Evolutionary conservation across 371 early-diverging fungal genomes (phyloP).

Genomic region (Saksenaea oblongispora): DNA sequence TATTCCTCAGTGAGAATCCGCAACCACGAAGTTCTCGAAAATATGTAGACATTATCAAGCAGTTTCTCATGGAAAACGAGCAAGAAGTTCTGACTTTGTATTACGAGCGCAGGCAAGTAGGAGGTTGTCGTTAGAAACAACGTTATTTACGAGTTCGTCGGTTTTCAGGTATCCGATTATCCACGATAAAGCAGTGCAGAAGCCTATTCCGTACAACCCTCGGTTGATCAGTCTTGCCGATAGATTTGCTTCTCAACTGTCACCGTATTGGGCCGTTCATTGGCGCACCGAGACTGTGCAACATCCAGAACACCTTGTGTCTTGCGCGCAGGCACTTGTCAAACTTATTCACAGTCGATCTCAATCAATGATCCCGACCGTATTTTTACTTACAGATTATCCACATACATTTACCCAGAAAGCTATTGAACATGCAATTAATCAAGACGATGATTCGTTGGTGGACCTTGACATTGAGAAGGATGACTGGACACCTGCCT

Average conservation of each 20-base stretch:
- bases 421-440: slow-evolving; percentile 14
- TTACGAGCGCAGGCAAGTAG: slow-evolving; percentile 34
- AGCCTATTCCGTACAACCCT: slow-evolving; percentile 32
- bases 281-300: slow-evolving; percentile 40
- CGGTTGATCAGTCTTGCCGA: slow-evolving; percentile 17
- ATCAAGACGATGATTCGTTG: neutral
- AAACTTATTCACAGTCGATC: slow-evolving; percentile 7
- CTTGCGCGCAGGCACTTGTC: slow-evolving; percentile 28
- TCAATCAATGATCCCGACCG: slow-evolving; percentile 7
- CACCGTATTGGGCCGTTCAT: slow-evolving; percentile 36
- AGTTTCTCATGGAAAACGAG: slow-evolving; percentile 14
- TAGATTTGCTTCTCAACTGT: slow-evolving; percentile 13
- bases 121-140: neutral
- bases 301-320: slow-evolving; percentile 21
- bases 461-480: neutral
- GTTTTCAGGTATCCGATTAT: slow-evolving; percentile 29
- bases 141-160: neutral
- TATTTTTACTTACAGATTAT: slow-evolving; percentile 39
- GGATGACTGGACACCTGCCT: slow-evolving; percentile 14
- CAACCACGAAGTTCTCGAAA: slow-evolving; percentile 9
- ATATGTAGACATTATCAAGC: slow-evolving; percentile 12
- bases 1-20: slow-evolving; percentile 21
- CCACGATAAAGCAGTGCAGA: slow-evolving; percentile 21
- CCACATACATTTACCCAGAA: slow-evolving; percentile 27
- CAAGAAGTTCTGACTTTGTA: slow-evolving; percentile 24